Conservation (phyloP, 306 rosid genomes). For the Elaeagnus macrophylla region DNA sequence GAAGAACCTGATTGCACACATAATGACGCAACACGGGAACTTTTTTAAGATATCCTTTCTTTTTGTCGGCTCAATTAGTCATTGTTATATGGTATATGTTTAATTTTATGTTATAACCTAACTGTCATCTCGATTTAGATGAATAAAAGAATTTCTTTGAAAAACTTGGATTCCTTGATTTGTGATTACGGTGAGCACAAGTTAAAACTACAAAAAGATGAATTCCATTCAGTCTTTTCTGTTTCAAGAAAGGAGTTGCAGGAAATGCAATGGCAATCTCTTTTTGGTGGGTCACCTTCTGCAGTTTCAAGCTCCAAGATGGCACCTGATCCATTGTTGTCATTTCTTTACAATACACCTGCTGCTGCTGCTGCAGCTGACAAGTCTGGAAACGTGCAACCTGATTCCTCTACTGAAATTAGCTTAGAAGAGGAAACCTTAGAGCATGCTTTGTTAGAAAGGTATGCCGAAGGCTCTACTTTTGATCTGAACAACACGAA, state of each 20-base stretch:
- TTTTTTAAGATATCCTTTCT: slow-evolving; percentile 51
- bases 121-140: no score
- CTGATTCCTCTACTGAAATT: slow-evolving; percentile 36
- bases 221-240: slow-evolving; percentile 30
- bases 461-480: slow-evolving; percentile 29
- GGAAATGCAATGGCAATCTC: slow-evolving; percentile 29
- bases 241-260: slow-evolving; percentile 31
- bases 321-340: slow-evolving; percentile 42
- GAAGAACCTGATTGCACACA: slow-evolving; percentile 49
- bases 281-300: slow-evolving; percentile 26
- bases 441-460: slow-evolving; percentile 25
- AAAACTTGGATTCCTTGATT: slow-evolving; percentile 35
- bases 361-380: slow-evolving; percentile 1
- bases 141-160: no score
- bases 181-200: slow-evolving; percentile 43
- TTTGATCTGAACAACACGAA: neutral
- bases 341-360: slow-evolving; percentile 37
- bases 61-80: slow-evolving; percentile 3
- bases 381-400: slow-evolving; percentile 23
- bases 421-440: slow-evolving; percentile 33
- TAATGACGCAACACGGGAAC: slow-evolving; percentile 49
- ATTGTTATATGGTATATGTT: neutral
- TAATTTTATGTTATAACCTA: neutral
- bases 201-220: slow-evolving; percentile 34
- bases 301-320: slow-evolving; percentile 39